phyloP scores from a whole-genome alignment of 805 yeast genomes.

The Lipomyces sp. region DNA sequence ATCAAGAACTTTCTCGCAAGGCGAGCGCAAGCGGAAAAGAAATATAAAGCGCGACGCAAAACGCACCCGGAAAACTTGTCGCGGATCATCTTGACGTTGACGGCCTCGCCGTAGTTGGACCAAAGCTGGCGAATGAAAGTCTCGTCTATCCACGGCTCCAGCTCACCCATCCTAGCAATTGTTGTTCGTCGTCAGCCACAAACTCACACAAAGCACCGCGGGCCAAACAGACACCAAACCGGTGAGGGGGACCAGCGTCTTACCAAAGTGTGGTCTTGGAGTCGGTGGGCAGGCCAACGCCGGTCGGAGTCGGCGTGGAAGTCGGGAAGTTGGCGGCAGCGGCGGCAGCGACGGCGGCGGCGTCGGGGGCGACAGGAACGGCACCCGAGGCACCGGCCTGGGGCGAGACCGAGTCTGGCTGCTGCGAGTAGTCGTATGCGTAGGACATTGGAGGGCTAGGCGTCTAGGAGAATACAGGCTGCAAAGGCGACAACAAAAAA shows the following conservation, averaged over 20 bases:
- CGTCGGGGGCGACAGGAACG: slow-evolving; percentile 14
- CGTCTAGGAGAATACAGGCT: background rate
- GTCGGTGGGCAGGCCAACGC: slow-evolving; percentile 23
- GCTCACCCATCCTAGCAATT: slow-evolving; percentile 63
- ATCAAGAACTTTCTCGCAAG: background rate
- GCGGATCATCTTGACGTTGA: slow-evolving; percentile 66
- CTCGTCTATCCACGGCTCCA: slow-evolving; percentile 84
- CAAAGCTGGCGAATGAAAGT: slow-evolving; percentile 61
- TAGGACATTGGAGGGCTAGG: slow-evolving; percentile 22
- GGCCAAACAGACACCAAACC: background rate
- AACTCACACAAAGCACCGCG: background rate
- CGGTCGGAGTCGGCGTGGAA: slow-evolving; percentile 21
- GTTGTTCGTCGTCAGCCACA: background rate
- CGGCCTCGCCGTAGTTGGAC: slow-evolving; percentile 62
- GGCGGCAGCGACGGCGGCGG: slow-evolving; percentile 25
- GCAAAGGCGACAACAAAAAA: background rate
- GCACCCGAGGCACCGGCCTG: slow-evolving; percentile 18
- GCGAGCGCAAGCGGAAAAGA: background rate
- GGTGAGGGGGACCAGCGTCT: no score
- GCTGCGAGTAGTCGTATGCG: slow-evolving; percentile 30
- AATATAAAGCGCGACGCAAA: background rate
- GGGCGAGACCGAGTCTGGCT: slow-evolving; percentile 27
- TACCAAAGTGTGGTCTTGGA: slow-evolving; percentile 39
- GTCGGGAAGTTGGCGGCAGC: slow-evolving; percentile 19
- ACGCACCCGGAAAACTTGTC: slow-evolving; percentile 49